phyloP scores from a whole-genome alignment of 2,329 filamentous ascomycete species.

The Trichoderma afroharzianum region DNA sequence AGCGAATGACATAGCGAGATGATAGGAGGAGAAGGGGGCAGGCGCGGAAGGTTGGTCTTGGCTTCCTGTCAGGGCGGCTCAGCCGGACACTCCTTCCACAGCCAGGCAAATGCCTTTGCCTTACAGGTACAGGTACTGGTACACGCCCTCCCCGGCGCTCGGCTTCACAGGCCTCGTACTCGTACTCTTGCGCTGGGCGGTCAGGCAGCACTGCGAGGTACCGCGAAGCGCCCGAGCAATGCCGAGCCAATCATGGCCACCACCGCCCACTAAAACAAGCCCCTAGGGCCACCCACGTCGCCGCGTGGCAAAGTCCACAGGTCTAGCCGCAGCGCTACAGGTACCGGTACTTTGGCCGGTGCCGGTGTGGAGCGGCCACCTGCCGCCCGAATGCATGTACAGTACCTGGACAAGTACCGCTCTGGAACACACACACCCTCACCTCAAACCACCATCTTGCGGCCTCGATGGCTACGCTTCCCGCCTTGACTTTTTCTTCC shows the following conservation, averaged over 20 bases:
- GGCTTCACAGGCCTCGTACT: not conserved
- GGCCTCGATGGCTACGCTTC: not conserved
- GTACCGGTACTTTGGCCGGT: slow-evolving; percentile 6
- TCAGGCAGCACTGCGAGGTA: slow-evolving; percentile 12
- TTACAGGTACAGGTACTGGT: not conserved
- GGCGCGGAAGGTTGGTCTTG: not conserved
- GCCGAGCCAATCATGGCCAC: slow-evolving; percentile 3
- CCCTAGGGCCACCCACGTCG: slow-evolving; percentile 4
- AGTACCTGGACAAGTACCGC: slow-evolving; percentile 7
- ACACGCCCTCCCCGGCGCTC: not conserved
- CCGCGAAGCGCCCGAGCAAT: not conserved
- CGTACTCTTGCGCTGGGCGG: slow-evolving; percentile 6
- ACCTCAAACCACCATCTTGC: not conserved
- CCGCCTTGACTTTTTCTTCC: not conserved
- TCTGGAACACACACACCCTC: slow-evolving; percentile 2
- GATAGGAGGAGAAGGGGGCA: not conserved
- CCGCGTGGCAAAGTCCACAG: not conserved
- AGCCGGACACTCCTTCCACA: slow-evolving; percentile 9
- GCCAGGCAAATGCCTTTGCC: not conserved
- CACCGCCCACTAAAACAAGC: not conserved
- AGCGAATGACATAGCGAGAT: not conserved
- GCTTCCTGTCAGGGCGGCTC: slow-evolving; percentile 17
- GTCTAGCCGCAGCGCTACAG: not conserved
- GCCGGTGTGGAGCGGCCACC: slow-evolving; percentile 12
- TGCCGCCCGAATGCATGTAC: slow-evolving; percentile 15